Percentiles rank a stretch among this genome's conserved stretches.
Evolutionary conservation across 106 monocot genomes (phyloP).

Genomic region (Platanthera guangdongensis): DNA sequence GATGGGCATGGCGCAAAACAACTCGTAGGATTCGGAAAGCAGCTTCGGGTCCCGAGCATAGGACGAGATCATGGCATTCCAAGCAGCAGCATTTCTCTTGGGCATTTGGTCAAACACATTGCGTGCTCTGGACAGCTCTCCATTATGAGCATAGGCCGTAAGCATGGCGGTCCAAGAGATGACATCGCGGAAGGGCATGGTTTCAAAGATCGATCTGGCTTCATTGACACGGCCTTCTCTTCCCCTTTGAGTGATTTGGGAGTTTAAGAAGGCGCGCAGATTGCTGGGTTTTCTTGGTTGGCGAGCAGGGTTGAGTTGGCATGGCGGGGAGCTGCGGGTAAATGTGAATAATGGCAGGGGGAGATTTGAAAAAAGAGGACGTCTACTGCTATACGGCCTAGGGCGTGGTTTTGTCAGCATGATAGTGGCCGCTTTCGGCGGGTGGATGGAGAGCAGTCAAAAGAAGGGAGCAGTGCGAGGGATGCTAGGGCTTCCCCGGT

Average conservation of each 20-base stretch:
- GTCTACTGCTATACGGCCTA: not conserved
- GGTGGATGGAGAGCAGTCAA: too few species aligned
- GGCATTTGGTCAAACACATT: constrained; percentile 66
- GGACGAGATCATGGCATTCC: constrained; percentile 68
- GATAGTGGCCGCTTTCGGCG: not conserved
- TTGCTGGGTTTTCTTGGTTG: constrained; percentile 4
- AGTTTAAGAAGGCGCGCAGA: constrained; percentile 18
- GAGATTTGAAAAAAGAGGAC: not conserved
- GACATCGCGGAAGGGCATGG: constrained; percentile 44
- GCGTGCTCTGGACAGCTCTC: constrained; percentile 22
- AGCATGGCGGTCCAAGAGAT: constrained; percentile 78
- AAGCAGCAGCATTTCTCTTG: constrained; percentile 39
- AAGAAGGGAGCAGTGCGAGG: too few species aligned
- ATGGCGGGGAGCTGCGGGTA: not conserved
- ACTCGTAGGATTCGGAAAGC: constrained; percentile 26
- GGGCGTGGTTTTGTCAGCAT: not conserved
- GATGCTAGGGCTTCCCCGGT: too few species aligned
- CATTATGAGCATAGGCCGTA: constrained; percentile 39
- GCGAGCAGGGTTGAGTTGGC: not conserved
- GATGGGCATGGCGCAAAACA: constrained; percentile 33
- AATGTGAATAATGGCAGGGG: not conserved
- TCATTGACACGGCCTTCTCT: constrained; percentile 17
- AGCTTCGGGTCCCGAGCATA: constrained; percentile 23
- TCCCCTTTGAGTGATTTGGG: constrained; percentile 28
- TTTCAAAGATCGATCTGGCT: constrained; percentile 35